Evolutionary conservation across 2,329 filamentous ascomycete genomes (phyloP).

Genomic region (Aphanocladium album): DNA sequence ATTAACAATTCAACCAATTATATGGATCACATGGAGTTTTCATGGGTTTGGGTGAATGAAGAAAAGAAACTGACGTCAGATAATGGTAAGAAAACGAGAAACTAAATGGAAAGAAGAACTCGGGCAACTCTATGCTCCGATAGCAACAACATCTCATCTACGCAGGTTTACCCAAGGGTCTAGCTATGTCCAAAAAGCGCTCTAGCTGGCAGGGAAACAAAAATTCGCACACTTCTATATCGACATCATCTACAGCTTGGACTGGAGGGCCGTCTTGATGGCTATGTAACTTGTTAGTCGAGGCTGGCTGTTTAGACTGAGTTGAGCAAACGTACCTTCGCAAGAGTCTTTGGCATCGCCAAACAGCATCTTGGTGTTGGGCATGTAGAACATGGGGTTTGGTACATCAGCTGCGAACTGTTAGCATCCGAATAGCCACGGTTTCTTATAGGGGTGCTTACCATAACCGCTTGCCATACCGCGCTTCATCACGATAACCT

Average conservation of each 20-base stretch:
- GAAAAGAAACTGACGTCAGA: not conserved
- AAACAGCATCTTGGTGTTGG: constrained; percentile 85
- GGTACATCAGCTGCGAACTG: constrained; percentile 66
- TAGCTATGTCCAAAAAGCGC: not conserved
- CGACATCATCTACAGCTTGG: constrained; percentile 14
- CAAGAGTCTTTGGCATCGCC: constrained; percentile 82
- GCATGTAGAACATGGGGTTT: constrained; percentile 93
- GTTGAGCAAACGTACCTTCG: constrained; percentile 53
- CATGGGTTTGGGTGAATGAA: not conserved
- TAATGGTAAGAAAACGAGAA: not conserved
- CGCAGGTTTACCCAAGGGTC: constrained; percentile 2
- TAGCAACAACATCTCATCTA: constrained; percentile 1
- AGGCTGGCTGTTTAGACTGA: not conserved
- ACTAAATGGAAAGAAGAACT: not conserved
- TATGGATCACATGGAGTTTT: not conserved
- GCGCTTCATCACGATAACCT: constrained; percentile 89
- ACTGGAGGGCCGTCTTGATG: constrained; percentile 37
- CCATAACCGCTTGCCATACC: constrained; percentile 85
- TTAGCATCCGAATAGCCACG: constrained; percentile 16
- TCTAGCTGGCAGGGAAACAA: not conserved
- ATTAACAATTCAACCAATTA: not conserved
- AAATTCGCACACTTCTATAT: not conserved
- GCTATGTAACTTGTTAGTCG: constrained; percentile 27
- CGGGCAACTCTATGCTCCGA: not conserved
- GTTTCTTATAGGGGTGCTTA: constrained; percentile 32